Percentiles rank a stretch among this genome's conserved stretches.
Evolutionary conservation across 2,329 filamentous ascomycete species (phyloP).

Genomic region (Aspergillus udagawae): DNA sequence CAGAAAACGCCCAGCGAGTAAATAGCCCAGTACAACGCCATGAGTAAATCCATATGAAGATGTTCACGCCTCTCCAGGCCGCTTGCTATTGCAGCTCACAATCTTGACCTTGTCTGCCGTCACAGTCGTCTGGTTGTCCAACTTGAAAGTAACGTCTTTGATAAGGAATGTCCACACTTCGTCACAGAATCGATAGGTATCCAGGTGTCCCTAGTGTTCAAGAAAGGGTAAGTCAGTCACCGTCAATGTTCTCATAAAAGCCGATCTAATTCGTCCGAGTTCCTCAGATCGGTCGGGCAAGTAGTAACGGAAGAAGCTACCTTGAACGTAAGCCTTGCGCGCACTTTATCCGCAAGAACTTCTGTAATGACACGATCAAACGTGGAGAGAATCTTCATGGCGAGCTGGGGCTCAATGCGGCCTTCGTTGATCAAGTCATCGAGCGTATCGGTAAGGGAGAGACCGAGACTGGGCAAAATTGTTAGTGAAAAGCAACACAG

Average conservation of each 20-base stretch:
- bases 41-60: neutral
- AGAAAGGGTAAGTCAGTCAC: constrained; percentile 13
- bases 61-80: constrained; percentile 53
- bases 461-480: constrained; percentile 68
- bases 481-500: constrained; percentile 6
- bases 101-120: constrained; percentile 95
- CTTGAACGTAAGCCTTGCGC: constrained; percentile 90
- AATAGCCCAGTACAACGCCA: constrained; percentile 14
- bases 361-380: constrained; percentile 94
- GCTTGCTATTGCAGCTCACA: constrained; percentile 93
- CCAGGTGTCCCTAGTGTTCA: constrained; percentile 72
- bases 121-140: constrained; percentile 75
- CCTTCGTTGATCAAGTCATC: constrained; percentile 93
- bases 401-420: constrained; percentile 94
- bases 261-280: neutral
- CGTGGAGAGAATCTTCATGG: constrained; percentile 95
- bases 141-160: constrained; percentile 98
- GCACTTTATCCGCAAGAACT: constrained; percentile 86
- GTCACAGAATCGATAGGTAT: constrained; percentile 98
- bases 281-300: neutral
- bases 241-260: neutral
- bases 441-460: constrained; percentile 90
- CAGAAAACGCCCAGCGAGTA: neutral
- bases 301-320: constrained; percentile 43
- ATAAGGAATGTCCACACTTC: constrained; percentile 99